These are phyloP conservation scores for Argentina anserina DNA, from an alignment of 306 rosid genomes.

Conservation along the genomic window DNA sequence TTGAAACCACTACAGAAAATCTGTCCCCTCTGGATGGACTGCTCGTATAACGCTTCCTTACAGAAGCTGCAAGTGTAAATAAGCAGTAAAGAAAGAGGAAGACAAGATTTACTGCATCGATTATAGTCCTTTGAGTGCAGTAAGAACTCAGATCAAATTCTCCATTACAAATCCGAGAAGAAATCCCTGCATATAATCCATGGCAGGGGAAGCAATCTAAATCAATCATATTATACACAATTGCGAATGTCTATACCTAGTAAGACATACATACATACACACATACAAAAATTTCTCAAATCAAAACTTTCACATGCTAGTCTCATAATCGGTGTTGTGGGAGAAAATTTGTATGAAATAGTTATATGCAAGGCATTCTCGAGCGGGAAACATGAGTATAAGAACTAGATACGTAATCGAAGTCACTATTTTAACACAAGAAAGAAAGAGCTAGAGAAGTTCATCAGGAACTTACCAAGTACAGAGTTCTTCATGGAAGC, in stretches of 20 bases:
- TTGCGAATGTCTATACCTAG: not conserved
- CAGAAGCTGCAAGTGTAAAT: conserved; percentile 18
- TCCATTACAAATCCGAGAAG: conserved; percentile 35
- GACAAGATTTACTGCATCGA: conserved; percentile 33
- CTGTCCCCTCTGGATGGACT: conserved; percentile 27
- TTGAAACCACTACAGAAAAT: conserved; percentile 30
- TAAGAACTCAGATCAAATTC: conserved; percentile 38
- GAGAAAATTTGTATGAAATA: not conserved
- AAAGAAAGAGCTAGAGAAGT: not conserved
- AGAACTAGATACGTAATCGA: not conserved
- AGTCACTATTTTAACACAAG: not conserved
- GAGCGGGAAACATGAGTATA: not conserved
- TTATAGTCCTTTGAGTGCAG: conserved; percentile 37
- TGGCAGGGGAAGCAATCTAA: not conserved
- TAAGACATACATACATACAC: not conserved
- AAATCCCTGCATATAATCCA: conserved; percentile 31
- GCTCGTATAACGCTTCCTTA: conserved; percentile 21
- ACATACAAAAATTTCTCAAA: not conserved
- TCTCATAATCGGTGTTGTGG: not conserved
- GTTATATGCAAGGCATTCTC: not conserved
- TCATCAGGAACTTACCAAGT: conserved; percentile 5
- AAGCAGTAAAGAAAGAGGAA: conserved; percentile 37
- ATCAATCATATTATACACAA: not conserved
- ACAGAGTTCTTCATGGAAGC: conserved; percentile 1
- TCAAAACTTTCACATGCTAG: not conserved